Base-by-base conservation (phyloP, 2,329 filamentous ascomycete genomes). In the Hymenoscyphus occultus region DNA sequence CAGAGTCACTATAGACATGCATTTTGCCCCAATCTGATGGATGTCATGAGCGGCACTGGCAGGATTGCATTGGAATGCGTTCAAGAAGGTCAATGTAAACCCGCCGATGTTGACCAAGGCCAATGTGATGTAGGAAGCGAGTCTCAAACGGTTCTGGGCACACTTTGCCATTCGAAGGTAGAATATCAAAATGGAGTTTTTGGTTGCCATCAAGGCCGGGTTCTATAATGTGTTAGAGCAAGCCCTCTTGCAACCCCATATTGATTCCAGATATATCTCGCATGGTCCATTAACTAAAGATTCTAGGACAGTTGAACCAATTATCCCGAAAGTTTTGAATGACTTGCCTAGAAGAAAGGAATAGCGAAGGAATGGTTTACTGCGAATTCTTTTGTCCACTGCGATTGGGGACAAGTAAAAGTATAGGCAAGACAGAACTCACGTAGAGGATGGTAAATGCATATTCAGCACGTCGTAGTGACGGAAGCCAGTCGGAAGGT, bases 181-280 rank as follows among this genome's bases (percentile, higher is more conserved):
- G 77, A 97, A 97, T 62, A 95, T 83, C 65, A 97, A 82, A 71
- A 97, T 91, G n/a, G 92, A 96, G 0, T 91, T 93, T 78, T 97
- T 97, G 60, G 92, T 92, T 2, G 90, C 88, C 91, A 96, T 96
- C 64, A 97, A 82, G 3, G 91, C 90, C 13, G 93, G 93, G 74
- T 97, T 96, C 88, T 93, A 72, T 28, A 42, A 35, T n/a, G 7
- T 58, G 45, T 61, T 22, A 60, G 48, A 40, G 5, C 14, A 19
- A 6, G 22, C 3, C 56, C 13, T 28, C 16, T 13, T 3, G 28
- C 28, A 28, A 28, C 28, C 28, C 28, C 28, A 3, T 28, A 28
- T 28, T 28, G 28, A 28, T 28, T 28, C 28, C 28, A 28, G 28
- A 28, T 3, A 28, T 28, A 28, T 28, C 28, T 28, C 28, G 28